Evolutionary conservation across 2,329 filamentous ascomycete species (phyloP).

Genomic region (Herpotrichia juniperi): DNA sequence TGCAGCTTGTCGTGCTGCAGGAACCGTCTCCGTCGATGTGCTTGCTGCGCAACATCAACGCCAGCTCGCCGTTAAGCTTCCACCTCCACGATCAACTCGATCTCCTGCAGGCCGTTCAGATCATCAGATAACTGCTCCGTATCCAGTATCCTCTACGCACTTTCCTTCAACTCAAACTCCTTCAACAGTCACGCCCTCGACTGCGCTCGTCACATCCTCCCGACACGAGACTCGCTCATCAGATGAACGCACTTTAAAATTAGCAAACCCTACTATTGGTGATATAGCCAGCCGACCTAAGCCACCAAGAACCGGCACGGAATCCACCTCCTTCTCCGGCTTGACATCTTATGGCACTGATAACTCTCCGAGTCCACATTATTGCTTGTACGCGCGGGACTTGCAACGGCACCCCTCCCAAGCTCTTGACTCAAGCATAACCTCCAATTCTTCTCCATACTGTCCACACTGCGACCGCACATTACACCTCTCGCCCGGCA

Average conservation of each 20-base stretch:
- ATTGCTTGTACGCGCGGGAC: constrained; percentile 39
- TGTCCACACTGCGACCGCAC: constrained; percentile 39
- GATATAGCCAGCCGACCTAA: constrained; percentile 24
- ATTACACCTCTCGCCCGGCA: constrained; percentile 39
- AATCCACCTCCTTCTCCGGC: constrained; percentile 30
- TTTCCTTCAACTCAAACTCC: no score
- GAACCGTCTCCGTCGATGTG: constrained; percentile 33
- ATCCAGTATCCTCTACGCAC: constrained; percentile 17
- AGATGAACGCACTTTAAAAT: constrained; percentile 2
- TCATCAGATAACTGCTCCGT: constrained; percentile 8
- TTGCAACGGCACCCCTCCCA: constrained; percentile 36
- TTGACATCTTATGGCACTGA: constrained; percentile 26
- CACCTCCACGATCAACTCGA: constrained; percentile 20
- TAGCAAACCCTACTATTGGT: constrained; percentile 32
- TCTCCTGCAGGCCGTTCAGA: constrained; percentile 15
- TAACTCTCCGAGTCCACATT: constrained; percentile 24
- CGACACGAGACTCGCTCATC: constrained; percentile 20
- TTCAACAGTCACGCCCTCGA: constrained; percentile 25
- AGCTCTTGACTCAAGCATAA: constrained; percentile 31
- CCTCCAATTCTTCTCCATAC: constrained; percentile 26
- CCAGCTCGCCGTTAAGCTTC: constrained; percentile 22
- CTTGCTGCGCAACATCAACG: constrained; percentile 33
- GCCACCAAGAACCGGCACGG: constrained; percentile 22
- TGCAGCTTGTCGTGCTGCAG: constrained; percentile 37
- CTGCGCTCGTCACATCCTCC: constrained; percentile 30